Evolutionary conservation across 768 basidiomycete genomes (phyloP), one percentile per base, ranked within the genome.

Genomic region (Mycena vulgaris): DNA sequence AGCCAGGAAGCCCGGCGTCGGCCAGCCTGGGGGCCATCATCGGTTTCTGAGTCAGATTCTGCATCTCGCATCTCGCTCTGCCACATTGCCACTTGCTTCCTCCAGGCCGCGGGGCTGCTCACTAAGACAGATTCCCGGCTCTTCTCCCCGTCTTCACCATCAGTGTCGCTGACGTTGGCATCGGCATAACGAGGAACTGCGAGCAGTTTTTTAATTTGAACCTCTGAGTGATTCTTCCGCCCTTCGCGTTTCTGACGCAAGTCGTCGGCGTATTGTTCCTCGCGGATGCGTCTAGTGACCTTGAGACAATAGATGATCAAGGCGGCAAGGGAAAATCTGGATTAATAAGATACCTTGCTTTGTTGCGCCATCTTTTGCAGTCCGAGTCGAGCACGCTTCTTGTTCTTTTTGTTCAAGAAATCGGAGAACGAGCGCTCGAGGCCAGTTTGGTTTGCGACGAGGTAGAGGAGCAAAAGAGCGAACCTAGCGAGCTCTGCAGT

Each of bases 151-250:
- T 31, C 30, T 11, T 31, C 30, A 16, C 19, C 51, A 52, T 52
- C 51, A 30, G 30, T 52, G 51, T 52, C 51, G 25, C 51, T 52
- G 51, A 52, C 28, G 30, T 30, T 52, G 5, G 55, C 55, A 37
- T 56, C 55, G 14, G 55, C 35, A 39, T 56, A 56, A 37, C 55
- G 55, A 56, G 55, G 55, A 25, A 56, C 55, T 13, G n/a, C 17
- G 5, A 56, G 55, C 9, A 56, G 55, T 25, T 16, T 51, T 35
- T 30, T 49, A 6, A 45, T n/a, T 11, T n/a, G n/a, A 11, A 11
- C 35, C 53, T n/a, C n/a, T n/a, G n/a, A n/a, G n/a, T n/a, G n/a
- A n/a, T n/a, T n/a, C n/a, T n/a, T n/a, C n/a, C n/a, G n/a, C n/a
- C n/a, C n/a, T n/a, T n/a, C n/a, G n/a, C n/a, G n/a, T n/a, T n/a